A percentile compares a stretch with the other conserved stretches of the same genome.
These are phyloP conservation scores for Botryotinia globosa DNA, from an alignment of 2,329 filamentous ascomycete genomes.

Conservation along the genomic window DNA sequence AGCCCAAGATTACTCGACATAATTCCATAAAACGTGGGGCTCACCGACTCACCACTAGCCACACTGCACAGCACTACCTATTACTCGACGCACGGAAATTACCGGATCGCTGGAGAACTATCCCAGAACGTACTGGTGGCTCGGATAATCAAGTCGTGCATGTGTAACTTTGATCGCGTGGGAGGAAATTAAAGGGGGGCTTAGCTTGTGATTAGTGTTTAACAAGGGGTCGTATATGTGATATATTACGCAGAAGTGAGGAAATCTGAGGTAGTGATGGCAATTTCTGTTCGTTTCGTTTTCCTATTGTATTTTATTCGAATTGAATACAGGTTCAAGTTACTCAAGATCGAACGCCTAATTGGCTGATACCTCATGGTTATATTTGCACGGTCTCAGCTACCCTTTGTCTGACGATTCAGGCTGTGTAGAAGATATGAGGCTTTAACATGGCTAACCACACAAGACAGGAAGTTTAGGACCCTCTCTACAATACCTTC, in stretches of 20 bases:
- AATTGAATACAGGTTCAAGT: neutral
- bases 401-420: neutral
- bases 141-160: neutral
- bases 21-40: neutral
- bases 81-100: neutral
- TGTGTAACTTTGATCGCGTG: neutral
- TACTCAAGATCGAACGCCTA: neutral
- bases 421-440: neutral
- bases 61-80: neutral
- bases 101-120: neutral
- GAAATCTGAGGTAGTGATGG: neutral
- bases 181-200: constrained; percentile 3
- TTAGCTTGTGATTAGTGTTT: neutral
- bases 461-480: neutral
- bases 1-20: neutral
- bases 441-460: neutral
- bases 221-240: neutral
- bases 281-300: neutral
- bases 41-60: neutral
- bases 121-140: neutral
- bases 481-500: neutral
- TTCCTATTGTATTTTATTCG: neutral
- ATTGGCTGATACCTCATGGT: neutral
- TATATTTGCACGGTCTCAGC: neutral
- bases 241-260: neutral